Evolutionary conservation across 2,329 filamentous ascomycete genomes (phyloP).

Genomic region (Xylariaceae sp.): DNA sequence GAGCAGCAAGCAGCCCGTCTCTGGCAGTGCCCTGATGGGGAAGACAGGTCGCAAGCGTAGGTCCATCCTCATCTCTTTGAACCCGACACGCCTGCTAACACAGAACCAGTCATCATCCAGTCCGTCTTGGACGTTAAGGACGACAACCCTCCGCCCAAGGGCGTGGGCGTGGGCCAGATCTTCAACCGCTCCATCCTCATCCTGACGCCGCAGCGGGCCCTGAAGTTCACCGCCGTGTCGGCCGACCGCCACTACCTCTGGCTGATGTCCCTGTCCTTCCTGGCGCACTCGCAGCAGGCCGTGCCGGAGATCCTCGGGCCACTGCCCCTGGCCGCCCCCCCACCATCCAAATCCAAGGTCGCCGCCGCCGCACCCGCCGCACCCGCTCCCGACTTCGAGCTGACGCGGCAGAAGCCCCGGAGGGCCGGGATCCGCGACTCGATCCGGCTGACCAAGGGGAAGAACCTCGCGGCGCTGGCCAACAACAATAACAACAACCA

Average conservation of each 20-base stretch:
- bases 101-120: conserved; percentile 71
- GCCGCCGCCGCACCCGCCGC: too few relatives aligned
- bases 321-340: conserved; percentile 31
- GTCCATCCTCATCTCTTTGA: conserved; percentile 29
- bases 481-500: conserved; percentile 7
- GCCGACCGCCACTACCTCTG: conserved; percentile 88
- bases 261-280: conserved; percentile 89
- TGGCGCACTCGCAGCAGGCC: conserved; percentile 80
- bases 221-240: conserved; percentile 86
- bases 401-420: conserved; percentile 40
- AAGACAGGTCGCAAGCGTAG: conserved; percentile 92
- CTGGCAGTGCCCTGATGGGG: conserved; percentile 79
- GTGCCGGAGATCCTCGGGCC: conserved; percentile 62
- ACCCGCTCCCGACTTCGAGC: conserved; percentile 43
- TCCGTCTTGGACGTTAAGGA: conserved; percentile 97
- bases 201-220: conserved; percentile 80
- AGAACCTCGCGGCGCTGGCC: conserved; percentile 35
- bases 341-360: conserved; percentile 41
- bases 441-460: conserved; percentile 78
- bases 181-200: conserved; percentile 96
- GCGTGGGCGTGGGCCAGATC: conserved; percentile 50
- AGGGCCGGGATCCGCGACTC: conserved; percentile 70
- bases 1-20: conserved; percentile 95
- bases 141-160: conserved; percentile 76
- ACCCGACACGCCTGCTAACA: conserved; percentile 13